phyloP scores from a whole-genome alignment of 208 protist species.

The Leishmania tarentolae region DNA sequence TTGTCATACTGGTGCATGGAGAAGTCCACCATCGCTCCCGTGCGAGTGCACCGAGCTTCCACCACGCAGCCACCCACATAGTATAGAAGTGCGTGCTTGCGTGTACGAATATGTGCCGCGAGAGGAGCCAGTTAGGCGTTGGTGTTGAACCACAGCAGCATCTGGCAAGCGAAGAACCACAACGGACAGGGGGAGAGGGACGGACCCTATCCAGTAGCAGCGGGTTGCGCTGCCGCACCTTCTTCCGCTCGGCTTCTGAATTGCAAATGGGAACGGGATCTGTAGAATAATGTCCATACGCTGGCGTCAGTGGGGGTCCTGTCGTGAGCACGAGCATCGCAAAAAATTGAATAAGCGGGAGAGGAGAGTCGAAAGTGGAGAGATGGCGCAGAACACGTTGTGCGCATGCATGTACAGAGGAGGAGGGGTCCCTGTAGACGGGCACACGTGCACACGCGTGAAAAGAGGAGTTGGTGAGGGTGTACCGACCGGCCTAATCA shows the following conservation, averaged over 20 bases:
- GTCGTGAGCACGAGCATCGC: background rate
- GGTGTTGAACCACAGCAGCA: background rate
- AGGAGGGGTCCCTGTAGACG: background rate
- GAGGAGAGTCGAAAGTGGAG: background rate
- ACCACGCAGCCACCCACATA: background rate
- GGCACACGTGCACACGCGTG: background rate
- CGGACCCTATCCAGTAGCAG: background rate
- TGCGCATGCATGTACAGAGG: background rate
- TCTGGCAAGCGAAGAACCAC: background rate
- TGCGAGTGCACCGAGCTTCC: background rate
- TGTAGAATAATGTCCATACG: background rate
- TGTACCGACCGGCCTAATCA: background rate
- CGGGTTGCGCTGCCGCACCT: background rate
- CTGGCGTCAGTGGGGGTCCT: background rate
- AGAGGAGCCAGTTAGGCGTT: background rate
- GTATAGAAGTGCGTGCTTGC: background rate
- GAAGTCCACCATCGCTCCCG: background rate
- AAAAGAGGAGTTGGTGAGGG: background rate
- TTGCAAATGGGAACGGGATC: background rate
- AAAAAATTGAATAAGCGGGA: background rate
- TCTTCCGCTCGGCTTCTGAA: background rate
- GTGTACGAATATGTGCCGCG: background rate
- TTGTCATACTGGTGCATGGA: slow-evolving; percentile 41
- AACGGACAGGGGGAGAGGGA: background rate
- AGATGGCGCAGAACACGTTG: background rate